Conservation (phyloP, 257 asterid genomes). For the Eustoma russellianum region DNA sequence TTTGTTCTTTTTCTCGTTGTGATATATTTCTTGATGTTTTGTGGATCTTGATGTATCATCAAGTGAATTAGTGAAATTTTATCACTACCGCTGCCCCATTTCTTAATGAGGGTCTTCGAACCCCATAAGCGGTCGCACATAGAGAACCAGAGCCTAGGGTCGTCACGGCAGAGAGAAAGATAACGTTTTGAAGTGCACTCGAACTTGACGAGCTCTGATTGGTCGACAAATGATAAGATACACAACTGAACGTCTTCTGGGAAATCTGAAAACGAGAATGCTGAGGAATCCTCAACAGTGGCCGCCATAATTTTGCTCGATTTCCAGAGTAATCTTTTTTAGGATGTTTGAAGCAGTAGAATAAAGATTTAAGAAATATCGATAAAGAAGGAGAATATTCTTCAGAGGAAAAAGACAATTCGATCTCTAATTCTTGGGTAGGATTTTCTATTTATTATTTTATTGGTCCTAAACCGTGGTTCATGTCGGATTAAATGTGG, state of each 20-base stretch:
- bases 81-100: slow-evolving; percentile 66
- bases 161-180: slow-evolving; percentile 57
- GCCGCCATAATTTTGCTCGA: neutral
- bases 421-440: neutral
- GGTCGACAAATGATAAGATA: slow-evolving; percentile 67
- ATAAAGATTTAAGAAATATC: neutral
- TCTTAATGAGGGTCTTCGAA: slow-evolving; percentile 54
- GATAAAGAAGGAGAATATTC: slow-evolving; percentile 9
- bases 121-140: slow-evolving; percentile 92
- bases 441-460: too few relatives aligned
- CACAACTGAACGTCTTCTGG: slow-evolving; percentile 93
- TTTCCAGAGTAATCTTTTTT: neutral
- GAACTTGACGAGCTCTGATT: slow-evolving; percentile 52
- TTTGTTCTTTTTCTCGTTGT: too few relatives aligned
- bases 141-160: slow-evolving; percentile 73
- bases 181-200: slow-evolving; percentile 68
- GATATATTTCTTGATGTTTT: too few relatives aligned
- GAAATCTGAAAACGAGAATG: slow-evolving; percentile 56
- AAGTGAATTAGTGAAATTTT: too few relatives aligned
- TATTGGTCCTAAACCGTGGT: too few relatives aligned
- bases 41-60: too few relatives aligned
- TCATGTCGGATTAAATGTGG: too few relatives aligned
- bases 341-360: neutral
- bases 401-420: slow-evolving; percentile 4
- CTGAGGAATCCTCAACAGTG: neutral